phyloP scores from a whole-genome alignment of 164 flowering plant species.

The Chloranthus sessilifolius region DNA sequence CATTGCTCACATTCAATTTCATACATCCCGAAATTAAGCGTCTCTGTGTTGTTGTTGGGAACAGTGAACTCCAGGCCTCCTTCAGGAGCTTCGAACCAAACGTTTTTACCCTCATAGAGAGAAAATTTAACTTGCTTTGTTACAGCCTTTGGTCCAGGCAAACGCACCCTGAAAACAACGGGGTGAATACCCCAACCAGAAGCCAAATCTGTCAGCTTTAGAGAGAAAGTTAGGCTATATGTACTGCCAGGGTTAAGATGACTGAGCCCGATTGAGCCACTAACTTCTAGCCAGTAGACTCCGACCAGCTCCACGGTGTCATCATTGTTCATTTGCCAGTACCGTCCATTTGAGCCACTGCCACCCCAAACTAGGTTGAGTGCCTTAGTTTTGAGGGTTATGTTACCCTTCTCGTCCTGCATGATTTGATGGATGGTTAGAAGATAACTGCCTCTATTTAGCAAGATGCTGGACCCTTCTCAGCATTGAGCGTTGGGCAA shows the following conservation, averaged over 20 bases:
- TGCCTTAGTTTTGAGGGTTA: not conserved
- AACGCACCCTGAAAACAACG: slow-evolving; percentile 6
- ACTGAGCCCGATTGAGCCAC: not conserved
- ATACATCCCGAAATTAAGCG: slow-evolving; percentile 13
- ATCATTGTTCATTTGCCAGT: slow-evolving; percentile 1
- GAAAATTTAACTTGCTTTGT: not conserved
- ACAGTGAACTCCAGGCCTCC: not conserved
- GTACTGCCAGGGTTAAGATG: not conserved
- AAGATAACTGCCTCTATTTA: too few relatives aligned
- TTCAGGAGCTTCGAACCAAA: not conserved
- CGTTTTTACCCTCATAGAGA: not conserved
- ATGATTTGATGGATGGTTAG: not conserved
- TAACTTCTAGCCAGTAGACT: slow-evolving; percentile 17
- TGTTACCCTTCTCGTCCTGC: not conserved
- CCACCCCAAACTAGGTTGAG: slow-evolving; percentile 15
- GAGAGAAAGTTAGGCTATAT: slow-evolving; percentile 3
- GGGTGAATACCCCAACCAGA: slow-evolving; percentile 7
- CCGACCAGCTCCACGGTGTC: slow-evolving; percentile 5
- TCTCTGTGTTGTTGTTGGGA: too few relatives aligned
- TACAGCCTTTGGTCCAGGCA: slow-evolving; percentile 4
- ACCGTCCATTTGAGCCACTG: not conserved
- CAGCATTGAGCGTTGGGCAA: too few relatives aligned
- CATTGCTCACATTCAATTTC: slow-evolving; percentile 15
- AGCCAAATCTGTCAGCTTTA: not conserved
- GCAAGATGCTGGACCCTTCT: too few relatives aligned